Conservation (phyloP, 164 flowering plant genomes). For the Kalanchoe fedtschenkoi region DNA sequence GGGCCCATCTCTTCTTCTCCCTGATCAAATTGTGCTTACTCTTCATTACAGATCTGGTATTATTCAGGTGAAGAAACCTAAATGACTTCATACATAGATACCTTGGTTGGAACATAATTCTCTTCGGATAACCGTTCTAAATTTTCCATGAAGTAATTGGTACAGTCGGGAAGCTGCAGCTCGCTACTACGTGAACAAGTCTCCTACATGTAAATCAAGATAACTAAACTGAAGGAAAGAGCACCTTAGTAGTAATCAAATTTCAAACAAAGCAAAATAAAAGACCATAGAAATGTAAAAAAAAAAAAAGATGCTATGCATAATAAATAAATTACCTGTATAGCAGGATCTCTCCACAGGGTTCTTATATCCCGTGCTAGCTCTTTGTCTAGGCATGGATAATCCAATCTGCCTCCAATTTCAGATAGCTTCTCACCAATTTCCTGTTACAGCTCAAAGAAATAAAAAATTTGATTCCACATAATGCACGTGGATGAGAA, state of each 20-base stretch:
- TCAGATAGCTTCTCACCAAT: constrained; percentile 83
- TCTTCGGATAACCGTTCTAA: constrained; percentile 62
- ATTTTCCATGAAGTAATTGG: constrained; percentile 83
- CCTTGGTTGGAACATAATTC: constrained; percentile 92
- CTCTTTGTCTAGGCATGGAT: constrained; percentile 66
- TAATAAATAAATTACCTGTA: constrained; percentile 47
- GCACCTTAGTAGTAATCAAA: background rate
- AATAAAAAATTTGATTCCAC: background rate
- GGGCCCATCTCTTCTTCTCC: background rate
- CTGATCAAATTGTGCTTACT: background rate
- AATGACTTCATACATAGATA: constrained; percentile 11
- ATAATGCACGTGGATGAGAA: background rate
- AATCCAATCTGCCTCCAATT: constrained; percentile 71
- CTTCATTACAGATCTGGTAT: background rate
- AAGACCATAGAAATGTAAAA: background rate
- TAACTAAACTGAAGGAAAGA: background rate
- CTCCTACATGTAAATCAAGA: constrained; percentile 42
- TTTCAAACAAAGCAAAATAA: background rate
- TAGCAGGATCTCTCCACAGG: constrained; percentile 84
- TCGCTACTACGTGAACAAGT: constrained; percentile 72
- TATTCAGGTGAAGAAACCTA: background rate
- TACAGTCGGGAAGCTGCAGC: constrained; percentile 92
- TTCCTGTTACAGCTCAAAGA: background rate
- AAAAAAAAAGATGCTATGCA: background rate
- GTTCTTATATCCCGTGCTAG: constrained; percentile 70